These are phyloP conservation scores for Ceratobasidium theobromae DNA, from an alignment of 1,284 basidiomycete genomes.

Conservation along the genomic window DNA sequence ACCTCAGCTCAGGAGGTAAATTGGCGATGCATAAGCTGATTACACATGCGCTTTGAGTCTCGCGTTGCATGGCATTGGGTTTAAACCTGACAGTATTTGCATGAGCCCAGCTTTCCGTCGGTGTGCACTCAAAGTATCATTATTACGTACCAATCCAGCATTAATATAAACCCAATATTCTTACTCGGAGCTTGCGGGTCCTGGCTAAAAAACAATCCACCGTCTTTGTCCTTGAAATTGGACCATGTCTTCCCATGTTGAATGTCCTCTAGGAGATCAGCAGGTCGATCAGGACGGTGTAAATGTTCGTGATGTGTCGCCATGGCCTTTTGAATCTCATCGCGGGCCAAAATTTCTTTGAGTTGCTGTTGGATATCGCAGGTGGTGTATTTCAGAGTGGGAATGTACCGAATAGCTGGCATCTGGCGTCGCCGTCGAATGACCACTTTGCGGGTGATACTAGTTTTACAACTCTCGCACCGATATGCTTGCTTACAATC, in stretches of 20 bases:
- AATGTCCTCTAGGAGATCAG: constrained; percentile 17
- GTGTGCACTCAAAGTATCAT: neutral
- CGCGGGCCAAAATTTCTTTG: neutral
- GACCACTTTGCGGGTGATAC: neutral
- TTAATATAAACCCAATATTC: constrained; percentile 18
- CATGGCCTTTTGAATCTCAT: constrained; percentile 8
- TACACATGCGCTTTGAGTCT: neutral
- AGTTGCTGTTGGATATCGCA: neutral
- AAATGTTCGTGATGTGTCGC: neutral
- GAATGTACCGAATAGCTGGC: neutral
- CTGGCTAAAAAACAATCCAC: neutral
- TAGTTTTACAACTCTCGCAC: neutral
- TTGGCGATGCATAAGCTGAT: constrained; percentile 17
- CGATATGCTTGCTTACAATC: neutral
- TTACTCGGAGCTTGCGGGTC: too few species aligned
- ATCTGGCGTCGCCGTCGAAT: neutral
- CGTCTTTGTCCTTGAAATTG: neutral
- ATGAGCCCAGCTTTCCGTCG: neutral
- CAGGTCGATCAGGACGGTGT: neutral
- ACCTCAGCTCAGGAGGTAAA: constrained; percentile 20
- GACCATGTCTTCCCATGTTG: constrained; percentile 25
- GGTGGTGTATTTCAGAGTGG: neutral
- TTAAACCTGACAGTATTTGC: constrained; percentile 10
- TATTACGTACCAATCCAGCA: constrained; percentile 19
- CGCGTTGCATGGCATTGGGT: constrained; percentile 11